Percentiles rank a stretch among this genome's conserved stretches.
phyloP scores from a whole-genome alignment of 768 basidiomycete species.

The Boletus rubescentipes region DNA sequence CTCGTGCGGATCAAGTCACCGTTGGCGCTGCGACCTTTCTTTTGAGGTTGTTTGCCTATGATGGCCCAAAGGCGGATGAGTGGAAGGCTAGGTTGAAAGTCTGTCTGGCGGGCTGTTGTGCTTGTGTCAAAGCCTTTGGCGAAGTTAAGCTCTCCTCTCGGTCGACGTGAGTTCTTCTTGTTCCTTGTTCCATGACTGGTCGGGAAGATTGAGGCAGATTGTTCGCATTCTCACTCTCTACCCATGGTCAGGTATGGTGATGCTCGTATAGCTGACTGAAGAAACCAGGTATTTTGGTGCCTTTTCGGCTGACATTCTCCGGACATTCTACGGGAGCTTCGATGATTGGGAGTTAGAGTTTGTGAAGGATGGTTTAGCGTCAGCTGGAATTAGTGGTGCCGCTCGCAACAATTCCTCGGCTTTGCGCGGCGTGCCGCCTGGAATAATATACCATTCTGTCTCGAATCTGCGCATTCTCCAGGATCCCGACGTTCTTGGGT shows the following conservation, averaged over 20 bases:
- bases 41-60: slow-evolving; percentile 79
- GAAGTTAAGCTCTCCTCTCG: slow-evolving; percentile 62
- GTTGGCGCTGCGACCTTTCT: slow-evolving; percentile 76
- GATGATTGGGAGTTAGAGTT: slow-evolving; percentile 63
- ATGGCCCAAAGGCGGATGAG: slow-evolving; percentile 50
- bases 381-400: slow-evolving; percentile 23
- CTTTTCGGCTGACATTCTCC: slow-evolving; percentile 50
- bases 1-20: slow-evolving; percentile 52
- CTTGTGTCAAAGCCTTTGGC: slow-evolving; percentile 69
- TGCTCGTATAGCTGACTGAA: slow-evolving; percentile 14
- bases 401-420: slow-evolving; percentile 19
- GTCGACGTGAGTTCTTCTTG: slow-evolving; percentile 60
- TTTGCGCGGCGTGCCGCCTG: slow-evolving; percentile 46
- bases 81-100: slow-evolving; percentile 61
- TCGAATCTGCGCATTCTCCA: slow-evolving; percentile 59
- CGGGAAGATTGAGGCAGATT: slow-evolving; percentile 7
- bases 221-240: slow-evolving; percentile 9
- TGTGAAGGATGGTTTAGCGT: slow-evolving; percentile 49
- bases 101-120: slow-evolving; percentile 62
- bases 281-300: slow-evolving; percentile 68
- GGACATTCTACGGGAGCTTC: slow-evolving; percentile 60
- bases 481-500: slow-evolving; percentile 45
- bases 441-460: slow-evolving; percentile 59
- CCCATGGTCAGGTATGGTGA: slow-evolving; percentile 2
- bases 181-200: background rate